These are phyloP conservation scores for Dothideomycetes sp. DNA, from an alignment of 2,329 filamentous ascomycete genomes.

Conservation along the genomic window DNA sequence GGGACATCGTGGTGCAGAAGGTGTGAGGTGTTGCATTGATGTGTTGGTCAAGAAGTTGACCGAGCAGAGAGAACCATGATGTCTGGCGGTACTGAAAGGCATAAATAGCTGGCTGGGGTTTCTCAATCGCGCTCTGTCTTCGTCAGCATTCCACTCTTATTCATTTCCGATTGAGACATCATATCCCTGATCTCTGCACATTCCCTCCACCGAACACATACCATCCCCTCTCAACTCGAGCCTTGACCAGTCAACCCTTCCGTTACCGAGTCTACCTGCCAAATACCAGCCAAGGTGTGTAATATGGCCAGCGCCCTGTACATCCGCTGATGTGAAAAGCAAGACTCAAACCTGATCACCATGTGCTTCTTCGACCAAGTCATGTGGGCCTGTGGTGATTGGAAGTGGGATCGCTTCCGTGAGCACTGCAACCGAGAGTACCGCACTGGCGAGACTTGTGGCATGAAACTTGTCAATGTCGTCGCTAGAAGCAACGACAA, in stretches of 20 bases:
- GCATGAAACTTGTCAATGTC: slow-evolving; percentile 77
- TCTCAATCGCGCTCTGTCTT: background rate
- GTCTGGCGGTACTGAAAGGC: background rate
- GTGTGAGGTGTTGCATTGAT: slow-evolving; percentile 2
- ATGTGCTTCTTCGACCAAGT: slow-evolving; percentile 98
- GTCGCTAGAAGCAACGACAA: slow-evolving; percentile 54
- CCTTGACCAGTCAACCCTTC: too few relatives aligned
- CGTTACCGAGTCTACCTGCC: too few relatives aligned
- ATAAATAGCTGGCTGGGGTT: slow-evolving; percentile 12
- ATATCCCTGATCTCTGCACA: too few relatives aligned
- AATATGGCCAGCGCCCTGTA: too few relatives aligned
- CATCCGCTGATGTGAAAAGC: slow-evolving; percentile 20
- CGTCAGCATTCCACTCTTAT: slow-evolving; percentile 2
- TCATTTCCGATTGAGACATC: too few relatives aligned
- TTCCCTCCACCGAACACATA: too few relatives aligned
- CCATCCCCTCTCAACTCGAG: too few relatives aligned
- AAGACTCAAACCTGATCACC: slow-evolving; percentile 24
- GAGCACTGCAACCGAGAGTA: slow-evolving; percentile 92
- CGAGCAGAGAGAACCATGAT: background rate
- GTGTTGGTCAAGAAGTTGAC: background rate
- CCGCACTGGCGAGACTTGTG: slow-evolving; percentile 91
- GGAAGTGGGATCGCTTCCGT: slow-evolving; percentile 89
- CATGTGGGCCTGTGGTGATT: slow-evolving; percentile 77
- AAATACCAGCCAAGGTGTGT: too few relatives aligned
- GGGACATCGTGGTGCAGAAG: slow-evolving; percentile 1